phyloP scores from a whole-genome alignment of 2,329 filamentous ascomycete species.

The Penicillium sp. region DNA sequence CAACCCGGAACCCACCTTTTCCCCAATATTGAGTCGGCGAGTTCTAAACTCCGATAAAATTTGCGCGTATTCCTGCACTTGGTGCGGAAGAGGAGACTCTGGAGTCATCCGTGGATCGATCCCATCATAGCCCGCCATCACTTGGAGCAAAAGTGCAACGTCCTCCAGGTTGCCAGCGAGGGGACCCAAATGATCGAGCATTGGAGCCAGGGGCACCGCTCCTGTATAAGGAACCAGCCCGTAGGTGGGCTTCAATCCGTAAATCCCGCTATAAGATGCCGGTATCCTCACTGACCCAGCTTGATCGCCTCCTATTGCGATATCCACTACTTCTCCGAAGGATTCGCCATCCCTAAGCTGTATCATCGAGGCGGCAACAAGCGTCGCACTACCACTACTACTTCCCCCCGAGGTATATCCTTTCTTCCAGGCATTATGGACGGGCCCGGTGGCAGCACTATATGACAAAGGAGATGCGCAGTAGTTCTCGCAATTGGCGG shows the following conservation, averaged over 20 bases:
- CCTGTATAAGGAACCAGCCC: slow-evolving; percentile 54
- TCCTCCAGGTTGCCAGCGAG: slow-evolving; percentile 47
- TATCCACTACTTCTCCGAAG: slow-evolving; percentile 14
- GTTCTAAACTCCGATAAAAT: neutral
- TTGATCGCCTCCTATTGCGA: slow-evolving; percentile 43
- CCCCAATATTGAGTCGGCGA: no score
- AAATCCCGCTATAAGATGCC: slow-evolving; percentile 42
- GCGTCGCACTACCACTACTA: neutral
- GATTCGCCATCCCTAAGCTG: neutral
- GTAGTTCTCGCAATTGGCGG: neutral
- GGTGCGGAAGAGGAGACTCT: slow-evolving; percentile 38
- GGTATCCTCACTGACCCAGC: slow-evolving; percentile 42
- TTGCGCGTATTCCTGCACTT: neutral
- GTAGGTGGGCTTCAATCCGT: slow-evolving; percentile 50
- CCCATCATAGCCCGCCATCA: slow-evolving; percentile 51
- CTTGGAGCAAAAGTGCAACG: slow-evolving; percentile 44
- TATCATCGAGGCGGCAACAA: neutral
- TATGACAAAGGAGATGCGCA: neutral
- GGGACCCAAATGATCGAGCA: slow-evolving; percentile 24
- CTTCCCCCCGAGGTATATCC: neutral
- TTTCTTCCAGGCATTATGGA: neutral
- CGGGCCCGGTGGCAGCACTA: neutral
- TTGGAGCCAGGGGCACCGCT: slow-evolving; percentile 25
- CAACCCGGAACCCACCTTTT: neutral
- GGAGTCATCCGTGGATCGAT: slow-evolving; percentile 47